A percentile compares a stretch with the other conserved stretches of the same genome.
Evolutionary conservation across 106 monocot genomes (phyloP).

Genomic region (Triglochin maritima): DNA sequence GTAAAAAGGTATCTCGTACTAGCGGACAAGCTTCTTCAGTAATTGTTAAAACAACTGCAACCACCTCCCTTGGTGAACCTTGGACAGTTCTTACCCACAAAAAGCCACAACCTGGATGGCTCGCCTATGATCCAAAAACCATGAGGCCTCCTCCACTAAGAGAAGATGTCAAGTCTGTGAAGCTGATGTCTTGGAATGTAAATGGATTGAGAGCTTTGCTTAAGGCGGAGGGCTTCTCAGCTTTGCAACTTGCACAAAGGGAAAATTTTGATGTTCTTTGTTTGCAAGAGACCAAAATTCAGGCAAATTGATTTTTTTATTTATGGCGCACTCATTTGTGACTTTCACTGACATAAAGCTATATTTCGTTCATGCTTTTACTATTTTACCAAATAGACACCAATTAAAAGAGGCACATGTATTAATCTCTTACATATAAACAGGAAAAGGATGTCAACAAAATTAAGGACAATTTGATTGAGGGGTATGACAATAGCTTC

Average conservation of each 20-base stretch:
- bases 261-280: slow-evolving; percentile 93
- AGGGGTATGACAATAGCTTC: slow-evolving; percentile 83
- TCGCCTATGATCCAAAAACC: slow-evolving; percentile 68
- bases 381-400: no score
- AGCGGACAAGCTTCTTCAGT: slow-evolving; percentile 8
- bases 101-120: slow-evolving; percentile 74
- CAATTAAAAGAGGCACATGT: no score
- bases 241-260: slow-evolving; percentile 54
- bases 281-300: slow-evolving; percentile 95
- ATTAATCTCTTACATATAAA: neutral
- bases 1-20: slow-evolving; percentile 2
- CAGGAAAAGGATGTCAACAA: slow-evolving; percentile 87
- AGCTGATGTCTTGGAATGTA: slow-evolving; percentile 94
- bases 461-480: slow-evolving; percentile 57
- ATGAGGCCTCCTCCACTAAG: slow-evolving; percentile 64
- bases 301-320: slow-evolving; percentile 31
- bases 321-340: no score
- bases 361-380: neutral
- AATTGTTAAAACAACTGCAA: slow-evolving; percentile 5
- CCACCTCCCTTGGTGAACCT: slow-evolving; percentile 34
- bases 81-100: slow-evolving; percentile 88
- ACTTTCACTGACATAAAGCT: neutral
- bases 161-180: slow-evolving; percentile 39
- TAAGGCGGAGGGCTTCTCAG: slow-evolving; percentile 46
- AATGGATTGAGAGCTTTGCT: slow-evolving; percentile 90